Base-by-base conservation (phyloP, 1,139 yeast genomes). In the Scheffersomyces segobiensis region DNA sequence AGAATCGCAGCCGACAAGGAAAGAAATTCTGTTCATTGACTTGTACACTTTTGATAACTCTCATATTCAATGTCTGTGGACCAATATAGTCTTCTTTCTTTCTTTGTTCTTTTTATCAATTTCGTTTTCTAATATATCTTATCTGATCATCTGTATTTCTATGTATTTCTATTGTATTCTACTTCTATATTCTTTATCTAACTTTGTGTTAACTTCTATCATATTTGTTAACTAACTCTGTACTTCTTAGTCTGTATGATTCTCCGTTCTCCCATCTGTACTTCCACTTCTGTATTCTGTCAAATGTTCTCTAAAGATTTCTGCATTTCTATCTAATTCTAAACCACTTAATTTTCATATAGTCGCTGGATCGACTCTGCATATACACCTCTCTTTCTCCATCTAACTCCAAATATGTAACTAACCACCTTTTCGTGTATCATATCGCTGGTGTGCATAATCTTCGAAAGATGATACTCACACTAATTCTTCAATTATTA, bases 1-100 rank as follows among this genome's bases (percentile, higher is more conserved):
- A 84, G 90, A 67, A 87, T 92, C 57, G 91, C 84, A 66, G 82
- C 82, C 52, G 92, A 86, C 71, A 85, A 83, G 68, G 84, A 80
- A 66, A 79, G 84, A 66, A 81, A 80, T 59, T 50, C 62, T 48
- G 26, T 20, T 18, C 53, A 52, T 39, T 26, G 50, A 48, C 26
- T 48, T 48, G 50, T 48, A 32, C 42, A 32, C 42, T 32, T 32
- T 32, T 32, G 42, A 32, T 32, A 32, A 32, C 42, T 32, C 42
- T 32, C 42, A 32, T 32, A 32, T 32, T 32, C 42, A 32, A 32
- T 32, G 42, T 32, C 42, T 32, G 42, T 32, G 42, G 42, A 32
- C 42, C 42, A 32, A 10, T 32, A 32, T 32, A 32, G 42, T 32
- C 42, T 32, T 32, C 42, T 32, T 32, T 32, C 42, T 32, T 32